Evolutionary conservation across 1,284 basidiomycete species (phyloP), one percentile per base, ranked within the genome.

Genomic region (Ceratorhiza oryzae-sativae): DNA sequence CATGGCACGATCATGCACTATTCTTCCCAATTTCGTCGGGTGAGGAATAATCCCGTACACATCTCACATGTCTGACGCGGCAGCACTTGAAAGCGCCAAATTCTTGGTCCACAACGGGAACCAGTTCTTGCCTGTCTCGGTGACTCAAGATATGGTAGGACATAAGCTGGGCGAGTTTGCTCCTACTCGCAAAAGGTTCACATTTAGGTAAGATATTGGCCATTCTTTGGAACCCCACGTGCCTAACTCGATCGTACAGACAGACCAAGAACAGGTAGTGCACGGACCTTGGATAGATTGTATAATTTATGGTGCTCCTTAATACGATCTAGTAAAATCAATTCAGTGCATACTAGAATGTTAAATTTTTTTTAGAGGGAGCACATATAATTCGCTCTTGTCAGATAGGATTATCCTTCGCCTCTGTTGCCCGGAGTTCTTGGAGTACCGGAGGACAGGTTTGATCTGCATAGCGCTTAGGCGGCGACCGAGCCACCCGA

Each of bases 61-160:
- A 13, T 3, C 25, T 20, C 39, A 30, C 4, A 9, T 20, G 41
- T 12, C 59, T 76, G 32, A 73, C 39, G 77, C 8, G 3, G 32
- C 36, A 20, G 42, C 34, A 8, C 42, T 6, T 77, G 25, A 34
- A 36, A 93, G 92, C 4, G 84, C 95, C 55, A 89, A 90, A 71
- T 97, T 97, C 80, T 83, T 93, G 79, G 94, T 99, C 0, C 95
- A 98, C 82, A 98, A 98, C 77, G 97, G 97, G 55, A 95, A 92
- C 81, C 88, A 93, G 76, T 97, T 96, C 79, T 76, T 91, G 13
- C 95, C 95, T 0, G 90, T 99, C 41, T 83, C 86, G 41, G 86
- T 99, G 72, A 95, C 93, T 13, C 94, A 97, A 80, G 96, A 98
- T 80, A 98, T 98, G 96, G 94, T 99, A 1, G 97, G 97, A 0